A percentile compares a stretch with the other conserved stretches of the same genome.
Evolutionary conservation across 352 stramenopile genomes (phyloP).

Genomic region (Pythium guiyangense): DNA sequence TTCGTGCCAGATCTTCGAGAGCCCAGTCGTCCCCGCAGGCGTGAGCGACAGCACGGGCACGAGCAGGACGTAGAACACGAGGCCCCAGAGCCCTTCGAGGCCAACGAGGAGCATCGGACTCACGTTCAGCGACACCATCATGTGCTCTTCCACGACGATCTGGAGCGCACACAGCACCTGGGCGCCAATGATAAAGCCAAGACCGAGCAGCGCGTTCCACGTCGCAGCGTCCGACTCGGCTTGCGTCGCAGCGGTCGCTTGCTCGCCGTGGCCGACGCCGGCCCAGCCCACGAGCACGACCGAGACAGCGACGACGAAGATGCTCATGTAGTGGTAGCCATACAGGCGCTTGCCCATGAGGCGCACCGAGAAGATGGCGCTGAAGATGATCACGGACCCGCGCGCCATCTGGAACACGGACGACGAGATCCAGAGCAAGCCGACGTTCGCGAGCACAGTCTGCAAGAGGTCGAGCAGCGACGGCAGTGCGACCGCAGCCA

Average conservation of each 20-base stretch:
- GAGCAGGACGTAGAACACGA: constrained; percentile 75
- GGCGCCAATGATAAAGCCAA: constrained; percentile 70
- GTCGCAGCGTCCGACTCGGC: constrained; percentile 12
- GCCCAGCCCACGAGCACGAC: constrained; percentile 71
- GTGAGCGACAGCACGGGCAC: constrained; percentile 66
- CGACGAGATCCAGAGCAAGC: constrained; percentile 84
- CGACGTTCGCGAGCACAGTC: constrained; percentile 85
- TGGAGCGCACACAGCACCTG: constrained; percentile 84
- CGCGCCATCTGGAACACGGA: constrained; percentile 90
- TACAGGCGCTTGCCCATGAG: constrained; percentile 83
- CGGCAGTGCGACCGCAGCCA: constrained; percentile 57
- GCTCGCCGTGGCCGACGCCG: constrained; percentile 32
- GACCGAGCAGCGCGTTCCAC: constrained; percentile 59
- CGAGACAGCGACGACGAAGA: constrained; percentile 65
- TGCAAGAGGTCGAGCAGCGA: constrained; percentile 79
- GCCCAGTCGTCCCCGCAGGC: constrained; percentile 34
- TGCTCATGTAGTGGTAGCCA: constrained; percentile 84
- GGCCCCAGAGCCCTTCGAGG: constrained; percentile 83
- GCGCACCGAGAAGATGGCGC: constrained; percentile 75
- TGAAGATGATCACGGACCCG: constrained; percentile 90
- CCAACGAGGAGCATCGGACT: constrained; percentile 86
- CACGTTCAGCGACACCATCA: constrained; percentile 78
- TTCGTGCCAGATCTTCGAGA: constrained; percentile 78
- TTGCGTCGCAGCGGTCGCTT: constrained; percentile 7
- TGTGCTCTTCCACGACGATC: constrained; percentile 89